These are phyloP conservation scores for Hyaloscypha variabilis DNA, from an alignment of 495 filamentous ascomycete species.

Conservation along the genomic window DNA sequence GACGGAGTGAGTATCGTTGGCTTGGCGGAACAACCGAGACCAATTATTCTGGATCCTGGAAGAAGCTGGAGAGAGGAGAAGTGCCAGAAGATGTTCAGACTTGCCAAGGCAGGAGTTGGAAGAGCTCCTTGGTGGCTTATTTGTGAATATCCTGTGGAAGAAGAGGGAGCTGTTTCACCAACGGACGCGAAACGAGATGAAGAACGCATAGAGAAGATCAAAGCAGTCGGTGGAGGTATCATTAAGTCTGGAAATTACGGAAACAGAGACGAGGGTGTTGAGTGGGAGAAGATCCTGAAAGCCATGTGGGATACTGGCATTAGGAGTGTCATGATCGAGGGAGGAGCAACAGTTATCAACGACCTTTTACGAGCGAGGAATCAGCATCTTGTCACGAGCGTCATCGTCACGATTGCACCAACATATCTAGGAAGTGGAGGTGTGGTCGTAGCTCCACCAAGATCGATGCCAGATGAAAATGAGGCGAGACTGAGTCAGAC, in stretches of 20 bases:
- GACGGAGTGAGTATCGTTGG: slow-evolving; percentile 48
- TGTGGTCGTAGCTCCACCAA: slow-evolving; percentile 65
- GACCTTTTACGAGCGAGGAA: slow-evolving; percentile 66
- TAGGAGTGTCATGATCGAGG: slow-evolving; percentile 86
- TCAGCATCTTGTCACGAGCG: slow-evolving; percentile 64
- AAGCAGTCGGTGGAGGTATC: slow-evolving; percentile 36
- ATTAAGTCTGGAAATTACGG: slow-evolving; percentile 40
- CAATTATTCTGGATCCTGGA: slow-evolving; percentile 76
- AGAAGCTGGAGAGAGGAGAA: slow-evolving; percentile 59
- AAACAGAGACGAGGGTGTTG: slow-evolving; percentile 18
- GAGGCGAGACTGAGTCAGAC: slow-evolving; percentile 65
- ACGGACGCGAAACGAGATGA: slow-evolving; percentile 30
- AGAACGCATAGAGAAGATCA: slow-evolving; percentile 34
- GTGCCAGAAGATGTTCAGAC: slow-evolving; percentile 56
- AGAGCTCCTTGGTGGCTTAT: slow-evolving; percentile 71
- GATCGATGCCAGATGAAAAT: slow-evolving; percentile 49
- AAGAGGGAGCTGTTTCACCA: slow-evolving; percentile 30
- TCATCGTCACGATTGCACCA: slow-evolving; percentile 84
- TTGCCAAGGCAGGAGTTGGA: slow-evolving; percentile 67
- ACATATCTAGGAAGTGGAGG: slow-evolving; percentile 81
- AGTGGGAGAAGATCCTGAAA: slow-evolving; percentile 27
- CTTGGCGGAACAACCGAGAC: slow-evolving; percentile 64
- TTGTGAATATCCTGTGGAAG: slow-evolving; percentile 7
- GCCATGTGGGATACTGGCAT: slow-evolving; percentile 38
- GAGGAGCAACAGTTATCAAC: slow-evolving; percentile 78